phyloP scores from a whole-genome alignment of 2,329 filamentous ascomycete genomes.

The Tricladium varicosporioides region DNA sequence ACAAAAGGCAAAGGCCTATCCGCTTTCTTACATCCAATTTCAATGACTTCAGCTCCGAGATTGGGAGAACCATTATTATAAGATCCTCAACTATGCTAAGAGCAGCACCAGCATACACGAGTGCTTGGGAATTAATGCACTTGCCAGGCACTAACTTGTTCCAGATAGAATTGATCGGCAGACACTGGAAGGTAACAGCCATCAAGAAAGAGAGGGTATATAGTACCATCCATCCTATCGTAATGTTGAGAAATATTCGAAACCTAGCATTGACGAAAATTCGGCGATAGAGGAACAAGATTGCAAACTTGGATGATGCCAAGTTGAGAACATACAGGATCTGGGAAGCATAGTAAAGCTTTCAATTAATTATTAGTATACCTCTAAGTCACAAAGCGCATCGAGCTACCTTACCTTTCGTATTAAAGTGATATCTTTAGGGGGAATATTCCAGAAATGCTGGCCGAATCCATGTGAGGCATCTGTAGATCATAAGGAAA shows the following conservation, averaged over 20 bases:
- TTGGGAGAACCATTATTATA: slow-evolving; percentile 63
- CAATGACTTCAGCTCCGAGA: slow-evolving; percentile 62
- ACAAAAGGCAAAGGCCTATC: slow-evolving; percentile 62
- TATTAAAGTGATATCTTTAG: slow-evolving; percentile 11
- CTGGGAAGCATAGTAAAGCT: slow-evolving; percentile 24
- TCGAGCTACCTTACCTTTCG: slow-evolving; percentile 11
- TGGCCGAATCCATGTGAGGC: slow-evolving; percentile 19
- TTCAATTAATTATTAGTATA: neutral
- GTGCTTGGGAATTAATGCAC: slow-evolving; percentile 61
- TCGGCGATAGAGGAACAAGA: slow-evolving; percentile 22
- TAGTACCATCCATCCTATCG: slow-evolving; percentile 10
- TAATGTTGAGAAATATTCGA: slow-evolving; percentile 7
- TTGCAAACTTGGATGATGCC: slow-evolving; percentile 20
- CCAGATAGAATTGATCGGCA: slow-evolving; percentile 22
- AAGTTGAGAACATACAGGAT: slow-evolving; percentile 21
- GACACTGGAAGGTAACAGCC: slow-evolving; percentile 22
- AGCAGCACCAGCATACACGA: slow-evolving; percentile 65
- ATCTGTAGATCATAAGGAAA: slow-evolving; percentile 7
- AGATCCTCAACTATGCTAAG: slow-evolving; percentile 69
- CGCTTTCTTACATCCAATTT: slow-evolving; percentile 63
- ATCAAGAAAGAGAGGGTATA: slow-evolving; percentile 15
- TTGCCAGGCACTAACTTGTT: slow-evolving; percentile 24
- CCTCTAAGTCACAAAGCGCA: neutral
- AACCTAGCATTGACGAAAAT: slow-evolving; percentile 20
- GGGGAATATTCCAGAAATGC: slow-evolving; percentile 20